Evolutionary conservation across 257 asterid species (phyloP).

Genomic region (Catharanthus roseus): DNA sequence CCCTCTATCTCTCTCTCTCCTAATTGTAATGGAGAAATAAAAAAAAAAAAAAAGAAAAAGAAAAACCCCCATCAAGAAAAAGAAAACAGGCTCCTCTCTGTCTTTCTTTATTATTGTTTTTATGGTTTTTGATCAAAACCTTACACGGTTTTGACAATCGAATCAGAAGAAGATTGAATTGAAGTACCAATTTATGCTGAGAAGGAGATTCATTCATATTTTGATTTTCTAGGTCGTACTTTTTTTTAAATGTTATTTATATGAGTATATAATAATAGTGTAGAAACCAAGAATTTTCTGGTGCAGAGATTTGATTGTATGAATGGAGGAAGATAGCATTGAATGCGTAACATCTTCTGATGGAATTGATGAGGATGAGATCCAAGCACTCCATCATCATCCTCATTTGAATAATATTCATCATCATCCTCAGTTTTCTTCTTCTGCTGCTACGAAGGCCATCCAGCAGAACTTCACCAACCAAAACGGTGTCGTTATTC

Average conservation of each 20-base stretch:
- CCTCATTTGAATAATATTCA: conserved; percentile 27
- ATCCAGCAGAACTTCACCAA: conserved; percentile 11
- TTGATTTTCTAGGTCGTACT: no score
- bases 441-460: conserved; percentile 24
- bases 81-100: conserved; percentile 4
- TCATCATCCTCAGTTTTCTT: conserved; percentile 24
- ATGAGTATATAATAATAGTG: neutral
- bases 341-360: conserved; percentile 39
- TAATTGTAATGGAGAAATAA: no score
- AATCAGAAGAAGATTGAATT: neutral
- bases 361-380: conserved; percentile 36
- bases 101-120: conserved; percentile 7
- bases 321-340: conserved; percentile 37
- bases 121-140: conserved; percentile 1
- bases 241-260: neutral
- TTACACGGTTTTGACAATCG: neutral
- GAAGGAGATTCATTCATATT: neutral
- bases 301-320: conserved; percentile 1
- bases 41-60: no score
- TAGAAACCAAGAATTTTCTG: neutral
- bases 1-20: conserved; percentile 2
- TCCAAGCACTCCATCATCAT: conserved; percentile 22
- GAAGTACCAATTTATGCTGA: neutral
- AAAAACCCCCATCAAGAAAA: conserved; percentile 14
- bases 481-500: conserved; percentile 17